These are phyloP conservation scores for Fraxinus dipetala DNA, from an alignment of 305 asterid genomes.

Conservation along the genomic window DNA sequence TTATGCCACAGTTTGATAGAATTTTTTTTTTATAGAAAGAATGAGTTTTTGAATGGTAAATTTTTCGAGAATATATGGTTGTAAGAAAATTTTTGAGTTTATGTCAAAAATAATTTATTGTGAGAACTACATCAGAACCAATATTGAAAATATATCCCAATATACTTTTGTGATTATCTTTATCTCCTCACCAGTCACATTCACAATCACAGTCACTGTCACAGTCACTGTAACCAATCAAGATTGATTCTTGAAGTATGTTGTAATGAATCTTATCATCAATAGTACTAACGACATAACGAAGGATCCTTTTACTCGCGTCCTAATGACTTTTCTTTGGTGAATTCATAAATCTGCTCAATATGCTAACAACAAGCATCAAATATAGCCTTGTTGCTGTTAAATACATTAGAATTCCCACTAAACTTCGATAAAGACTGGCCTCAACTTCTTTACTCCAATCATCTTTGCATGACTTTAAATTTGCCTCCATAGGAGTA, in stretches of 20 bases:
- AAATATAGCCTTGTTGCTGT: background rate
- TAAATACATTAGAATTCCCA: background rate
- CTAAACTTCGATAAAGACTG: background rate
- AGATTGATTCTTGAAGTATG: background rate
- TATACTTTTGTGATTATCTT: too few relatives aligned
- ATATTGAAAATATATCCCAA: too few relatives aligned
- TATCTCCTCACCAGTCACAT: too few relatives aligned
- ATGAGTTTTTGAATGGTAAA: too few relatives aligned
- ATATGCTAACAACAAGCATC: background rate
- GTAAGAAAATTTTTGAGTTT: too few relatives aligned
- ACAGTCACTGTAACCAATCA: background rate
- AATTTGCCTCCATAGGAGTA: background rate
- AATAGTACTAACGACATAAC: background rate
- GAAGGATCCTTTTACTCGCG: background rate
- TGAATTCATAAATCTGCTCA: background rate
- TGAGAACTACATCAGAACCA: too few relatives aligned
- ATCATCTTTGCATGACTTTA: background rate
- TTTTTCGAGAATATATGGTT: too few relatives aligned
- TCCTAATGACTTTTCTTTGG: background rate
- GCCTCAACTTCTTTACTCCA: background rate
- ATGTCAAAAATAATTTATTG: too few relatives aligned
- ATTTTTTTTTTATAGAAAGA: too few relatives aligned
- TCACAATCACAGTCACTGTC: background rate
- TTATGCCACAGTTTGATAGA: too few relatives aligned
- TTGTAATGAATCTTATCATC: background rate